Evolutionary conservation across 1,139 yeast genomes (phyloP).

Genomic region (Geotrichum klebahnii): DNA sequence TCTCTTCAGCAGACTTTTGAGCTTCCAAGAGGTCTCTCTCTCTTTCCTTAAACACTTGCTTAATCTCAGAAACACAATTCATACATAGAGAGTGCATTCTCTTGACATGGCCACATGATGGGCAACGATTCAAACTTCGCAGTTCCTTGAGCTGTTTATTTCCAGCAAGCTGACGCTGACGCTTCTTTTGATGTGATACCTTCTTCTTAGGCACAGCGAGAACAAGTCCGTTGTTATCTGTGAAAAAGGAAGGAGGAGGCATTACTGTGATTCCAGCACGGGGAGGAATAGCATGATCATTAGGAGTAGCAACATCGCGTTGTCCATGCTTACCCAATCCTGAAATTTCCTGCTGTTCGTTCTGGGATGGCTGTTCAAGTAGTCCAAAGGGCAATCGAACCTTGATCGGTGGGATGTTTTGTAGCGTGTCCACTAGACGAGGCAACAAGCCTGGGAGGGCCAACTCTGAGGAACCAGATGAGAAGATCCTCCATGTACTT

Average conservation of each 20-base stretch:
- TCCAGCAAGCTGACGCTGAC: conserved; percentile 77
- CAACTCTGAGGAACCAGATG: conserved; percentile 1
- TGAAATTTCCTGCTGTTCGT: conserved; percentile 7
- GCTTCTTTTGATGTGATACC: conserved; percentile 77
- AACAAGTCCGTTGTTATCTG: conserved; percentile 54
- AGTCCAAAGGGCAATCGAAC: conserved; percentile 23
- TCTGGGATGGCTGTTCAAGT: conserved; percentile 21
- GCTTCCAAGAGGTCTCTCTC: conserved; percentile 29
- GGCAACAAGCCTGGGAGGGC: conserved; percentile 26
- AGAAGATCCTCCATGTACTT: not conserved
- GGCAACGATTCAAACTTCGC: conserved; percentile 79
- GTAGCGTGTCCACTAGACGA: conserved; percentile 23
- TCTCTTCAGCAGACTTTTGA: conserved; percentile 25
- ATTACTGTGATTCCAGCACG: conserved; percentile 17
- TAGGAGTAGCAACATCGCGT: conserved; percentile 13
- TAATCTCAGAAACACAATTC: conserved; percentile 84
- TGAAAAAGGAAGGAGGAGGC: conserved; percentile 18
- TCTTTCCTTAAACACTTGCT: conserved; percentile 61
- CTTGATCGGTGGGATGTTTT: conserved; percentile 21
- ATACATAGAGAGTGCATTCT: conserved; percentile 87
- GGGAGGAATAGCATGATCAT: conserved; percentile 6
- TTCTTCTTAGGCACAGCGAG: conserved; percentile 93
- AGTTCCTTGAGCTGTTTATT: conserved; percentile 73
- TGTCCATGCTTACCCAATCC: conserved; percentile 14
- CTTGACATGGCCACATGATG: conserved; percentile 91